A percentile compares a stretch with the other conserved stretches of the same genome.
Conservation (phyloP, 108 stramenopile species). For the Pseudonitzschia pungens region DNA sequence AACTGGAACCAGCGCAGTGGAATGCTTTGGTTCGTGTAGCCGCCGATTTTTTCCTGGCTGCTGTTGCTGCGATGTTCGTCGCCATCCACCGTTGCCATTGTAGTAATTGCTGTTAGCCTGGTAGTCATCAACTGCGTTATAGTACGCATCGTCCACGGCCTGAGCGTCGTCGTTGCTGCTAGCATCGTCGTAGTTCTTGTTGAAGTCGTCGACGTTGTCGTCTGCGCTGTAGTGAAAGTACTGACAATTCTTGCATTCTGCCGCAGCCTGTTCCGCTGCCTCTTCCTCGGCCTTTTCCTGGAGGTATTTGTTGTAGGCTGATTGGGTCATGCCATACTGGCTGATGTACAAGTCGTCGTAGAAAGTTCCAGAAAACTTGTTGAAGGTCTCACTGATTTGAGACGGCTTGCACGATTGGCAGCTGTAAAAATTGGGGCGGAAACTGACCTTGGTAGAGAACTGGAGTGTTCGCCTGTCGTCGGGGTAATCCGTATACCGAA, state of each 20-base stretch:
- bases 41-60: neutral
- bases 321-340: constrained; percentile 49
- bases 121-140: constrained; percentile 44
- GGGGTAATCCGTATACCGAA: neutral
- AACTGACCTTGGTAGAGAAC: constrained; percentile 65
- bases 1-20: neutral
- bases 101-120: constrained; percentile 26
- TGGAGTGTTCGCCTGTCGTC: constrained; percentile 20
- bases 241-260: constrained; percentile 32
- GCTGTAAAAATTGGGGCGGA: constrained; percentile 80
- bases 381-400: constrained; percentile 67
- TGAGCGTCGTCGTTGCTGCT: neutral
- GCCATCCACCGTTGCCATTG: neutral
- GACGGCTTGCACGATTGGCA: constrained; percentile 66
- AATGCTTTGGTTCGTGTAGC: neutral
- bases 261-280: constrained; percentile 26
- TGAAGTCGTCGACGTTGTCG: constrained; percentile 33
- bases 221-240: constrained; percentile 42
- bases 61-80: neutral
- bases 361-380: constrained; percentile 66
- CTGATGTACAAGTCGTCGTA: constrained; percentile 86
- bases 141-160: constrained; percentile 45
- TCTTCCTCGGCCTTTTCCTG: constrained; percentile 32
- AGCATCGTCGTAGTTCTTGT: constrained; percentile 4
- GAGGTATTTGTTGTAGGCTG: constrained; percentile 26